Base-by-base conservation (phyloP, 805 yeast species). In the Zygotorulaspora danielsina region DNA sequence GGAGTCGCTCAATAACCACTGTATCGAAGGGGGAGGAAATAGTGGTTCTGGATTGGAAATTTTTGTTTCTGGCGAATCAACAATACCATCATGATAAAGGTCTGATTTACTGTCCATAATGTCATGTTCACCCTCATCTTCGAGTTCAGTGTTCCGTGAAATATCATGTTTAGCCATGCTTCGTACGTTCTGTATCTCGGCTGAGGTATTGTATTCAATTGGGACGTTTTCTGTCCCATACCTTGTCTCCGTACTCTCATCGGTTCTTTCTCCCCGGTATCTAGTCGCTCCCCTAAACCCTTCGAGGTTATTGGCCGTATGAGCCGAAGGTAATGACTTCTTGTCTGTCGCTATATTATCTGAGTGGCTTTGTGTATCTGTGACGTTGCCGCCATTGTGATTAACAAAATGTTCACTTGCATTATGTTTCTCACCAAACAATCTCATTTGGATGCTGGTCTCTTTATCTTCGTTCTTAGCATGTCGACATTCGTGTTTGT, bases 401-500 rank as follows among this genome's bases (percentile, higher is more conserved):
- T 32, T 12, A 19, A 22, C 15, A 19, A 17, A 9, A 32, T 32
- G 15, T 18, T 18, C 13, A 13, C 9, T 12, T 8, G 19, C 12
- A 15, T 10, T 19, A 11, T 19, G 25, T 12, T 20, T 19, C 9
- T 12, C 34, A 19, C 16, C 13, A 19, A 19, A 32, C 3, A 32
- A 5, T n/a, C 19, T 18, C 9, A 17, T 16, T 8, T 7, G 4
- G 5, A 24, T 19, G 15, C 24, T 17, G 10, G 4, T 19, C 24
- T 29, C 18, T 11, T n/a, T 19, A 15, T 17, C 11, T n/a, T 24
- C 21, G 9, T 4, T 29, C 12, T 19, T 34, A 6, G 32, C 13
- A 18, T 39, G 43, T 19, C 43, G 16, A 13, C 24, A 15, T 6
- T 33, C 38, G 34, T 39, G 43, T 31, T 39, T 39, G 27, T 29